Evolutionary conservation across 257 asterid genomes (phyloP).

Genomic region (Ocimum tenuiflorum): DNA sequence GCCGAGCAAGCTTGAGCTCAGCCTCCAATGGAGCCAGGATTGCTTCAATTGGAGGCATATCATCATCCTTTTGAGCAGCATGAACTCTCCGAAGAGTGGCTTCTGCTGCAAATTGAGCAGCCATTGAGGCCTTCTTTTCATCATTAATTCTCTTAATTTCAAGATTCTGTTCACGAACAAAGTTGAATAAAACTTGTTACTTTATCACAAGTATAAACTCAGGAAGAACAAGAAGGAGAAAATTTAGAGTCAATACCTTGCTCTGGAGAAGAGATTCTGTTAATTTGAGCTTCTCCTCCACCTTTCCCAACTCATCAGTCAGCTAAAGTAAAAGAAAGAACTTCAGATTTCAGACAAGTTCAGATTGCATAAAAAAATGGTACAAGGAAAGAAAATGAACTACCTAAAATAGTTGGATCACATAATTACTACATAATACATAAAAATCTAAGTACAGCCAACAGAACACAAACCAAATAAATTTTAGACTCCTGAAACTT

Average conservation of each 20-base stretch:
- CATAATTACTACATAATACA: not conserved
- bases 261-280: constrained; percentile 80
- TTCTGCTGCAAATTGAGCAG: constrained; percentile 99
- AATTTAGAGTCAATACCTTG: constrained; percentile 50
- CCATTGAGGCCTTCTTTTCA: constrained; percentile 96
- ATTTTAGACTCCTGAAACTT: constrained; percentile 1
- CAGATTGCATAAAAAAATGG: not conserved
- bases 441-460: not conserved
- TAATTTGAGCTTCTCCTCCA: constrained; percentile 83
- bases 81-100: constrained; percentile 98
- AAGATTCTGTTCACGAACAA: constrained; percentile 59
- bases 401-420: not conserved
- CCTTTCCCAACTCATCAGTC: constrained; percentile 71
- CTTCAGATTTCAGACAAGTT: constrained; percentile 19
- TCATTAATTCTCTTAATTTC: constrained; percentile 92
- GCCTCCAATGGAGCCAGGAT: constrained; percentile 96
- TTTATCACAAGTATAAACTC: constrained; percentile 5
- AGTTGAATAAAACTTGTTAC: not conserved
- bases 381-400: constrained; percentile 10
- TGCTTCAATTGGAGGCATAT: constrained; percentile 99
- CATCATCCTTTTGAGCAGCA: constrained; percentile 94
- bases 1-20: constrained; percentile 92
- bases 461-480: not conserved
- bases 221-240: not conserved
- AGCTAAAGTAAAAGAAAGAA: constrained; percentile 41